Percentiles rank a stretch among this genome's conserved stretches.
phyloP scores from a whole-genome alignment of 2,329 filamentous ascomycete genomes.

The Onygenales sp. region DNA sequence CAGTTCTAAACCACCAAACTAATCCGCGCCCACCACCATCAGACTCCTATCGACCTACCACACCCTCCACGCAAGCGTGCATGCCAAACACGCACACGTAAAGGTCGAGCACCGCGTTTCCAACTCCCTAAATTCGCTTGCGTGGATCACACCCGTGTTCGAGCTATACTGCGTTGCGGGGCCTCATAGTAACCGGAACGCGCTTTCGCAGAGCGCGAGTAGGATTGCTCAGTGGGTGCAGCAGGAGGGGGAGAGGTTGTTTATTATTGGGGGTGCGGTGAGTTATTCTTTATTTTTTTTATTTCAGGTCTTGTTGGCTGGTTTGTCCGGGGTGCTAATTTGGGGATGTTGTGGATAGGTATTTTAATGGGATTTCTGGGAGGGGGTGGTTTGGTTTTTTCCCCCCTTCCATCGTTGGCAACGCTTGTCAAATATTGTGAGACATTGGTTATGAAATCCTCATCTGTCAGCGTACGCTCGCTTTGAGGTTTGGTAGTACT shows the following conservation, averaged over 20 bases:
- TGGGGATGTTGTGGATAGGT: background rate
- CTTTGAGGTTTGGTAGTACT: no score
- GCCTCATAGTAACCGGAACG: slow-evolving; percentile 51
- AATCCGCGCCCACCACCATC: slow-evolving; percentile 1
- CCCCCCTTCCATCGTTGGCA: no score
- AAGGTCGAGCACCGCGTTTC: slow-evolving; percentile 76
- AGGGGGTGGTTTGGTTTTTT: no score
- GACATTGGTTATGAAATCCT: no score
- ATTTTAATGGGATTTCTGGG: background rate
- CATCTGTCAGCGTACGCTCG: no score
- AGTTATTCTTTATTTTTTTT: slow-evolving; percentile 10
- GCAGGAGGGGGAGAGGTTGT: slow-evolving; percentile 83
- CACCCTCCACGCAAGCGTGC: slow-evolving; percentile 72
- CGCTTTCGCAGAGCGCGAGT: slow-evolving; percentile 76
- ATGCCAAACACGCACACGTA: slow-evolving; percentile 71
- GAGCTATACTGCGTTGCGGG: slow-evolving; percentile 94
- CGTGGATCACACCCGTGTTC: slow-evolving; percentile 84
- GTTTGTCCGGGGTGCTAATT: no score
- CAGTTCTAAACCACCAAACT: no score
- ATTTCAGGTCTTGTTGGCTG: no score
- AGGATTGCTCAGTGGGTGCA: slow-evolving; percentile 86
- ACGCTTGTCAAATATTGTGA: no score
- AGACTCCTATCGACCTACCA: slow-evolving; percentile 77
- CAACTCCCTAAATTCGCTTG: slow-evolving; percentile 67
- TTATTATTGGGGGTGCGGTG: slow-evolving; percentile 96